Evolutionary conservation across 805 yeast genomes (phyloP).

Genomic region (Sungouiozyma ichnusensis): DNA sequence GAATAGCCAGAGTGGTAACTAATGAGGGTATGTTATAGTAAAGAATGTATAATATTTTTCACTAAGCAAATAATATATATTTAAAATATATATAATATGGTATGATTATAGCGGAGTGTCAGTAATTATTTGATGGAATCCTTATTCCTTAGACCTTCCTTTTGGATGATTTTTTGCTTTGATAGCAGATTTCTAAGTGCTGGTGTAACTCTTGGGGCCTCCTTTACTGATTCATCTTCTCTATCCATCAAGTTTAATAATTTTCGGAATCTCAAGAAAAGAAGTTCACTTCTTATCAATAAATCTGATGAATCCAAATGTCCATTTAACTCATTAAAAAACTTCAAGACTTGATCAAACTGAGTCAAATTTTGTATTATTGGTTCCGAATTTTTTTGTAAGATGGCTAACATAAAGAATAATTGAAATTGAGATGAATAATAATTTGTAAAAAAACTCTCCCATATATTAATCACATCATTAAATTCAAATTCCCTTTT

Average conservation of each 20-base stretch:
- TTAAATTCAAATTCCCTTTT: slow-evolving; percentile 82
- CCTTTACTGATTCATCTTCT: slow-evolving; percentile 13
- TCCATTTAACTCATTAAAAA: slow-evolving; percentile 81
- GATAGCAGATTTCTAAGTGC: slow-evolving; percentile 50
- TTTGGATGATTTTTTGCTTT: slow-evolving; percentile 51
- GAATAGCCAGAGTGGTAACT: too few relatives aligned
- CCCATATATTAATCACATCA: slow-evolving; percentile 80
- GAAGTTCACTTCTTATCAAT: slow-evolving; percentile 71
- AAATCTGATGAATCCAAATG: slow-evolving; percentile 65
- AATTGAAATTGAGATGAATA: slow-evolving; percentile 81
- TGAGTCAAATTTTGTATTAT: slow-evolving; percentile 62
- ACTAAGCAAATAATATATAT: too few relatives aligned
- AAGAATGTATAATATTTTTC: too few relatives aligned
- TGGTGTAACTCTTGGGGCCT: slow-evolving; percentile 6
- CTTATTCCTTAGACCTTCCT: slow-evolving; percentile 33
- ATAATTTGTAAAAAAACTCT: slow-evolving; percentile 79
- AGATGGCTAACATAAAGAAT: slow-evolving; percentile 78
- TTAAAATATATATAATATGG: too few relatives aligned
- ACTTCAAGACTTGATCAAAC: slow-evolving; percentile 88
- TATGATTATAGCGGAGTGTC: too few relatives aligned
- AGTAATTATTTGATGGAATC: slow-evolving; percentile 21
- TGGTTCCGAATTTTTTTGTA: slow-evolving; percentile 74
- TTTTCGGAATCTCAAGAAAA: slow-evolving; percentile 70
- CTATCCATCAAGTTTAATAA: slow-evolving; percentile 73
- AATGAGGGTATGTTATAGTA: too few relatives aligned